These are phyloP conservation scores for Aspergillus sp. DNA, from an alignment of 2,329 filamentous ascomycete genomes.

Conservation along the genomic window DNA sequence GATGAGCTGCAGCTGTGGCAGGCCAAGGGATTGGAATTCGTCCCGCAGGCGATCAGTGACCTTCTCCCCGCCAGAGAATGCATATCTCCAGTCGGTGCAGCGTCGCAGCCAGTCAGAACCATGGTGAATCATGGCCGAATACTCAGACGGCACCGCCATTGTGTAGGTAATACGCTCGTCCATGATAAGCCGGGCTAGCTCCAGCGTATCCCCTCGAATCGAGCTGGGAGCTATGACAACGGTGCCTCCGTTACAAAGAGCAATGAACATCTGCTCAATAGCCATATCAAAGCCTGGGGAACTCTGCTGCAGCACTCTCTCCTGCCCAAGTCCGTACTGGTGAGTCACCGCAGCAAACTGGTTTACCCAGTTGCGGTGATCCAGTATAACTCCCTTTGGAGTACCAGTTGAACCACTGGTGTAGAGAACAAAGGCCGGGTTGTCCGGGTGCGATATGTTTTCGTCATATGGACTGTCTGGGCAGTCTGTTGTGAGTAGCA, in stretches of 20 bases:
- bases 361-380: neutral
- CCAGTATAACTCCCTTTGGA: conserved; percentile 9
- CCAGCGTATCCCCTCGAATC: neutral
- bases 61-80: conserved; percentile 25
- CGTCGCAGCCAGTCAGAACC: neutral
- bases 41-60: conserved; percentile 8
- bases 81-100: neutral
- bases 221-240: neutral
- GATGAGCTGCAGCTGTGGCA: conserved; percentile 15
- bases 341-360: neutral
- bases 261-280: conserved; percentile 2
- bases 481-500: too few relatives aligned
- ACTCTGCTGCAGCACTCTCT: conserved; percentile 7
- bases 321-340: neutral
- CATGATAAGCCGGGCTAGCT: neutral
- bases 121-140: neutral
- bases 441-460: too few relatives aligned
- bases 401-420: conserved; percentile 11
- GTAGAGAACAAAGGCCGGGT: conserved; percentile 1
- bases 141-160: neutral
- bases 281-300: conserved; percentile 9
- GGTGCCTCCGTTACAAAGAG: conserved; percentile 2
- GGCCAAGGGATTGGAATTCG: conserved; percentile 15
- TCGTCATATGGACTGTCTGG: too few relatives aligned
- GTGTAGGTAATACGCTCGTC: neutral